Percentiles rank a stretch among this genome's conserved stretches.
These are phyloP conservation scores for Lippia alba DNA, from an alignment of 305 asterid species.

Conservation along the genomic window DNA sequence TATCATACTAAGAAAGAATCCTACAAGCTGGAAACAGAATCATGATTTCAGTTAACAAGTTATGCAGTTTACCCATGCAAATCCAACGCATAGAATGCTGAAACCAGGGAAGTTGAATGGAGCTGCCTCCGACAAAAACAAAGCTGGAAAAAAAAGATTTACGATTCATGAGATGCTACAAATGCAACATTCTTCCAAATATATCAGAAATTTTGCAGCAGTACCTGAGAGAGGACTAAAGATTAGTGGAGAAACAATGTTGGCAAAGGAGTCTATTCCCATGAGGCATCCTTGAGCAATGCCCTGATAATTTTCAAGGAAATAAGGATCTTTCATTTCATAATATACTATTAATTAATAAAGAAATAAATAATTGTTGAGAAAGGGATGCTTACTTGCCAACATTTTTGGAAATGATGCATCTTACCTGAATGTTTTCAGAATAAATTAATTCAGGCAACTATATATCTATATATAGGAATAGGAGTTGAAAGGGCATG, in stretches of 20 bases:
- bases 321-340: too few species aligned
- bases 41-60: not conserved
- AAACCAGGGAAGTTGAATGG: constrained; percentile 67
- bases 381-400: not conserved
- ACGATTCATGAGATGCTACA: not conserved
- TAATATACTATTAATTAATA: too few species aligned
- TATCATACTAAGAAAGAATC: constrained; percentile 45
- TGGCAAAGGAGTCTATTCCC: constrained; percentile 57
- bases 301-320: too few species aligned
- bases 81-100: constrained; percentile 61
- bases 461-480: not conserved
- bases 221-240: constrained; percentile 66
- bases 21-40: constrained; percentile 47
- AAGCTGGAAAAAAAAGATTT: constrained; percentile 37
- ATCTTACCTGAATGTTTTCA: not conserved
- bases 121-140: constrained; percentile 55
- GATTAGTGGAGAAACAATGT: constrained; percentile 53
- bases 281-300: constrained; percentile 36
- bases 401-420: not conserved
- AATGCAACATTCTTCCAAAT: too few species aligned
- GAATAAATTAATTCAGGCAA: not conserved
- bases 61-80: constrained; percentile 50
- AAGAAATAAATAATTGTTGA: too few species aligned
- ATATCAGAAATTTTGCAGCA: not conserved
- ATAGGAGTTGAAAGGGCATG: not conserved